phyloP scores from a whole-genome alignment of 192 early-diverging fungal genomes.

The Dimargaris xerosporica region DNA sequence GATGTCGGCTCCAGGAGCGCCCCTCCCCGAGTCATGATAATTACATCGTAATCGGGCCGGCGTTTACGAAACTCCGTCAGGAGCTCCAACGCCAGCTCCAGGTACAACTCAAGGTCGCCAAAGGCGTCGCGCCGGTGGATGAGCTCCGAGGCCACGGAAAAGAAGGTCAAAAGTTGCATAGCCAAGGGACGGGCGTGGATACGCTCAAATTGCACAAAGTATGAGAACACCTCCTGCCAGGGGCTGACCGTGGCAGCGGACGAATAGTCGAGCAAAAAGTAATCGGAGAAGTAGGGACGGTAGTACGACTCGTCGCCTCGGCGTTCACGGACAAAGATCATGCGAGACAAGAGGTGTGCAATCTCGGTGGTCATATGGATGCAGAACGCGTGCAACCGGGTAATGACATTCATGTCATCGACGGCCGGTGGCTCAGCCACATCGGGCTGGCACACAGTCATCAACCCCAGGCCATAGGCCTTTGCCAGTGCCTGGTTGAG shows the following conservation, averaged over 20 bases:
- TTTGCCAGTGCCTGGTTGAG: background rate
- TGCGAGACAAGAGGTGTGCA: constrained; percentile 24
- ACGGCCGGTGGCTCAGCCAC: background rate
- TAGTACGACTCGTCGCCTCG: constrained; percentile 19
- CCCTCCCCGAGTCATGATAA: constrained; percentile 23
- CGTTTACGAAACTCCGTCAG: constrained; percentile 32
- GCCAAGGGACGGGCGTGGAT: constrained; percentile 17
- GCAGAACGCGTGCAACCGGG: constrained; percentile 21
- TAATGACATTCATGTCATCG: background rate
- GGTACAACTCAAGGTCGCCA: constrained; percentile 28
- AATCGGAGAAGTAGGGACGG: constrained; percentile 25
- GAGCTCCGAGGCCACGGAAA: constrained; percentile 25
- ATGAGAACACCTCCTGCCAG: constrained; percentile 29
- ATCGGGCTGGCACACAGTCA: background rate
- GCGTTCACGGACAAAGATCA: constrained; percentile 15
- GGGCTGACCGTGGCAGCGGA: constrained; percentile 9
- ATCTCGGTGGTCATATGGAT: constrained; percentile 29
- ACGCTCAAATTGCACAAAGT: constrained; percentile 24
- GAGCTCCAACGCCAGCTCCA: constrained; percentile 25
- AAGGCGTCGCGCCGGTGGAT: constrained; percentile 24
- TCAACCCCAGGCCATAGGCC: background rate
- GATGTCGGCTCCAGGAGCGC: constrained; percentile 6
- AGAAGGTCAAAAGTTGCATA: constrained; percentile 23
- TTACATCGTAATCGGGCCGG: constrained; percentile 30
- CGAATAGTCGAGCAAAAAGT: constrained; percentile 14